These are phyloP conservation scores for Vaccinium macrocarpon DNA, from an alignment of 148 eudicot genomes.

Conservation along the genomic window DNA sequence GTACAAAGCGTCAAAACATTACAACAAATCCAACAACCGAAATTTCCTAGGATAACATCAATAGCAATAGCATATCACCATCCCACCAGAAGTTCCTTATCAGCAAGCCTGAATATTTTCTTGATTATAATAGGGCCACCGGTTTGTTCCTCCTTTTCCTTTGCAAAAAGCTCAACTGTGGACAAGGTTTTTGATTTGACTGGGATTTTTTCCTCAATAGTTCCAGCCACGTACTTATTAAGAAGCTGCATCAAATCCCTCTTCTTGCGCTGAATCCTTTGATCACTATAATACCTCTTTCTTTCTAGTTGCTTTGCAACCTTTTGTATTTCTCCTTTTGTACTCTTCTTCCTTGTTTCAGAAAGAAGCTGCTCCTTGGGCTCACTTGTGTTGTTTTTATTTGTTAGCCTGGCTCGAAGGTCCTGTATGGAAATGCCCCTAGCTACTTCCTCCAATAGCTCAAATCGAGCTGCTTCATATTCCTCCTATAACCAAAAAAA, in stretches of 20 bases:
- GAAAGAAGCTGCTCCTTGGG: constrained; percentile 33
- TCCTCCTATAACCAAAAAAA: constrained; percentile 47
- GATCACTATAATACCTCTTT: constrained; percentile 36
- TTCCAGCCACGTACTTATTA: constrained; percentile 40
- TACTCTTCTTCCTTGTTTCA: constrained; percentile 51
- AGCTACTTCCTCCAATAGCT: constrained; percentile 67
- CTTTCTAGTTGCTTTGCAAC: constrained; percentile 56
- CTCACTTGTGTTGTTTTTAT: constrained; percentile 39
- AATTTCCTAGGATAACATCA: neutral
- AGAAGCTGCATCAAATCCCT: constrained; percentile 67
- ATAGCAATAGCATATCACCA: neutral
- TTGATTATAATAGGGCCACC: constrained; percentile 42
- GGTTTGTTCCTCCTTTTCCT: constrained; percentile 49
- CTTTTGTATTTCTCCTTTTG: constrained; percentile 63
- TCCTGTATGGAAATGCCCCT: constrained; percentile 72
- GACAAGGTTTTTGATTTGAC: constrained; percentile 52
- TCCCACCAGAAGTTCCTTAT: constrained; percentile 83
- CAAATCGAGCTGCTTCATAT: constrained; percentile 87
- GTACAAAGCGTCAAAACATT: constrained; percentile 7
- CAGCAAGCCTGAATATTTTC: constrained; percentile 55
- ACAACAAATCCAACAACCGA: constrained; percentile 14
- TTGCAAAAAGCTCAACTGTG: constrained; percentile 54
- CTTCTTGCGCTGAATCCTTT: constrained; percentile 76
- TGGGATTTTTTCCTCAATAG: constrained; percentile 31
- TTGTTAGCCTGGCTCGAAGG: constrained; percentile 55